Evolutionary conservation across 208 protist species (phyloP).

Genomic region (Acanthamoeba castellanii): DNA sequence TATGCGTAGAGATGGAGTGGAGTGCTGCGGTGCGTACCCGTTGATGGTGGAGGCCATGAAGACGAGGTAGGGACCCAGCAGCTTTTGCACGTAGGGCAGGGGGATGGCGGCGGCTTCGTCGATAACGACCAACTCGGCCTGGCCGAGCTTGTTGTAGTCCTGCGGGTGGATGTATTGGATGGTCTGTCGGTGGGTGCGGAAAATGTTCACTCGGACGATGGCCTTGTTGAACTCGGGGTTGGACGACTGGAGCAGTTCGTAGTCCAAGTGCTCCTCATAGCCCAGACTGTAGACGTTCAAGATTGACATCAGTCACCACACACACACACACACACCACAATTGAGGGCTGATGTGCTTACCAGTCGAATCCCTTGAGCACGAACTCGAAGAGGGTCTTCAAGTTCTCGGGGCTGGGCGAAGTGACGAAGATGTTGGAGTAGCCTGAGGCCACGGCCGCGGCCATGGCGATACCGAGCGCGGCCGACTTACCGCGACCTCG

Average conservation of each 20-base stretch:
- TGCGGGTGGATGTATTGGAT: constrained; percentile 91
- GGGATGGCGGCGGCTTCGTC: constrained; percentile 99
- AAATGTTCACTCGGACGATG: constrained; percentile 98
- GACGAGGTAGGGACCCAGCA: constrained; percentile 98
- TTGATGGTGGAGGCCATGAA: constrained; percentile 99
- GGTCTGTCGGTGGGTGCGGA: constrained; percentile 98
- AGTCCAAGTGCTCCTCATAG: constrained; percentile 98
- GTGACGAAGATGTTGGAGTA: constrained; percentile 99
- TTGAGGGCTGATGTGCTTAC: background rate
- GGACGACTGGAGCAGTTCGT: constrained; percentile 95
- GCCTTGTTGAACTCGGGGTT: constrained; percentile 96
- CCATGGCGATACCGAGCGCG: constrained; percentile 95
- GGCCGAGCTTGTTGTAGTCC: constrained; percentile 94
- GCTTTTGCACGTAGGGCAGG: constrained; percentile 96
- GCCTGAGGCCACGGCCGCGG: constrained; percentile 96
- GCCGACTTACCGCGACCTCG: constrained; percentile 99
- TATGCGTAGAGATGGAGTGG: background rate
- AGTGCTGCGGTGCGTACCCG: constrained; percentile 89
- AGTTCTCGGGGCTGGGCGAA: constrained; percentile 97
- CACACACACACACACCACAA: background rate
- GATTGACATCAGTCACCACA: background rate
- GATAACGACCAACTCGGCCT: constrained; percentile 98
- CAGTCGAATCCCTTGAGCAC: constrained; percentile 96
- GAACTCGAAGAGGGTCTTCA: constrained; percentile 99
- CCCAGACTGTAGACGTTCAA: constrained; percentile 85